Base-by-base conservation (phyloP, 1,284 basidiomycete genomes). In the Meira nashicola region DNA sequence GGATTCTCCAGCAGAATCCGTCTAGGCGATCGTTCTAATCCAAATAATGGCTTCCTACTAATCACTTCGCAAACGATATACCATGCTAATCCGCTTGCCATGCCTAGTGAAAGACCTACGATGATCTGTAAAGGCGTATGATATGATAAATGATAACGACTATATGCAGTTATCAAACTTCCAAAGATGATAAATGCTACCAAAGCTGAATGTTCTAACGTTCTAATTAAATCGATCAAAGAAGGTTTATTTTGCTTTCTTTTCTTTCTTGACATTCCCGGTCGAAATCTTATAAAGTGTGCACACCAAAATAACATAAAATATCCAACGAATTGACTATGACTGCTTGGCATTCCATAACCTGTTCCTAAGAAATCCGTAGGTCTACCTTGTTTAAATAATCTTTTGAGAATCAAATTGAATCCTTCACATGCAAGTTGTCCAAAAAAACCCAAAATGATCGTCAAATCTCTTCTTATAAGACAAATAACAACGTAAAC, bases 281-380 rank as follows among this genome's bases (percentile, higher is more conserved):
- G 86, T 3, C 82, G 84, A 2, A 83, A 80, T 4, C 80, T 73
- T 72, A 87, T 84, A 55, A 92, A 78, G 78, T 92, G 90, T 69
- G 86, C 83, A 40, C 86, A 74, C 48, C 91, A 80, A 77, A 91
- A 92, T 0, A 87, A 82, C 2, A 86, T 82, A 70, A 92, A 92
- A 79, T 89, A 92, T 4, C 86, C 90, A 86, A 91, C 88, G 77
- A 88, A 91, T 78, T 92, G 89, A 72, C 88, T 88, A 73, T 92
- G 89, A 11, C 88, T 90, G 0, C 89, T 90, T 0, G 89, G 89
- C 74, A 92, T 92, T 11, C 89, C 89, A 71, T 90, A 92, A 7
- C 90, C 89, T 57, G 83, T 83, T 11, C 87, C 87, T 39, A 86
- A 79, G 54, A 82, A 82, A 54, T 82, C 78, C 59, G 81, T 80